A percentile compares a stretch with the other conserved stretches of the same genome.
These are phyloP conservation scores for Saccharomycopsis hybrid DNA, from an alignment of 1,139 yeast genomes.

Conservation along the genomic window DNA sequence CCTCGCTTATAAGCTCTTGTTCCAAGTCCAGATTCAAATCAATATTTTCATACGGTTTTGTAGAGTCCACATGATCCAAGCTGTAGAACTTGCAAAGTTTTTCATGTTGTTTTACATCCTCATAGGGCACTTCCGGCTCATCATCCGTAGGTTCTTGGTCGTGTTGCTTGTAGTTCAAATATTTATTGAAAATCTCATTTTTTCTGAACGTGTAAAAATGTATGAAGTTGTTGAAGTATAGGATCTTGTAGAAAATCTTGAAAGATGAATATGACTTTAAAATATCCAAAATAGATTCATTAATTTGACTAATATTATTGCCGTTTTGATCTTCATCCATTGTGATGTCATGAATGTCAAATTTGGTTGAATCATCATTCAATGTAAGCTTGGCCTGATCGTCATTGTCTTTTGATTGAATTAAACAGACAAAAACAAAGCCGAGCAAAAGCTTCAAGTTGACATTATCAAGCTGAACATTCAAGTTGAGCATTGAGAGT, in stretches of 20 bases:
- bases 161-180: neutral
- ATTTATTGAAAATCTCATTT: neutral
- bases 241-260: constrained; percentile 20
- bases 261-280: constrained; percentile 16
- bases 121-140: constrained; percentile 8
- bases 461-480: constrained; percentile 16
- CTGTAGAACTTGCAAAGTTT: constrained; percentile 9
- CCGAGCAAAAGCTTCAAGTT: constrained; percentile 20
- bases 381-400: neutral
- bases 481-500: constrained; percentile 20
- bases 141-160: neutral
- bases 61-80: constrained; percentile 2
- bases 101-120: constrained; percentile 4
- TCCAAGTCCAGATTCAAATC: constrained; percentile 2
- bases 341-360: constrained; percentile 10
- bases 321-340: constrained; percentile 19
- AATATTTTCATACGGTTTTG: constrained; percentile 9
- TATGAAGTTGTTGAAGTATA: constrained; percentile 19
- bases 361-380: constrained; percentile 1
- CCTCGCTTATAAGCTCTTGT: constrained; percentile 15
- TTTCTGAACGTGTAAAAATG: constrained; percentile 6
- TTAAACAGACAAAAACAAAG: constrained; percentile 15
- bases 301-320: constrained; percentile 11
- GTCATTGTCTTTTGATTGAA: neutral
- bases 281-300: constrained; percentile 14